Base-by-base conservation (phyloP, 1,139 yeast species). In the Saccharomyces uvarum region DNA sequence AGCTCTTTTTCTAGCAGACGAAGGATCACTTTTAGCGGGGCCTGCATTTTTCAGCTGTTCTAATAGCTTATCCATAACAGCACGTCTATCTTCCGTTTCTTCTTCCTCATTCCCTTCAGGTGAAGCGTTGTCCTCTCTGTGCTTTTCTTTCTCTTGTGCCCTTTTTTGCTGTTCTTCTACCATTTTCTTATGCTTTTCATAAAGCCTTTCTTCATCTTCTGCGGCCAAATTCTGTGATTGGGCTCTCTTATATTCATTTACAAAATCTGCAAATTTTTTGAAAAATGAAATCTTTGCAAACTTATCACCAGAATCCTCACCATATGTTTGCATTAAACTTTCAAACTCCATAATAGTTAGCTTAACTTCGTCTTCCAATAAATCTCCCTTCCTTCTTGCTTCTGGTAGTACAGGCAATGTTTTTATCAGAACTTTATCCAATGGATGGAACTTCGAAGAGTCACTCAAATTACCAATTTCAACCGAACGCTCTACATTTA, bases 1-100 rank as follows among this genome's bases (percentile, higher is more conserved):
- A 0, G 96, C 96, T 57, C 95, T 77, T 63, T 89, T 83, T 61
- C 96, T 75, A 0, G 96, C 96, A 6, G 93, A 82, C 1, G 87
- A 73, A 0, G 95, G 84, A 65, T 88, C 95, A 3, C 88, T 84
- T 61, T 81, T 81, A 5, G 82, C 61, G 14, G 89, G 86, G 0
- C 88, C 90, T 0, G 87, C 86, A 38, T 87, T 86, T 66, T 86
- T 84, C 63, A 86, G 76, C 64, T 83, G 84, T 63, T 85, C 88
- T 57, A 86, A 73, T 48, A 86, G 74, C 31, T 86, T 79, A 69
- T 86, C 95, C 88, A 86, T 84, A 46, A 85, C 88, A 54, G 81
- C 85, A 54, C 72, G 63, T 28, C 66, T 66, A 42, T 75, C 76
- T 28, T 73, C 78, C 21, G 68, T 63, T 3, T 68, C 74, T 14